A percentile compares a stretch with the other conserved stretches of the same genome.
phyloP scores from a whole-genome alignment of 75 land plant genomes.

The Pinus albicaulis region DNA sequence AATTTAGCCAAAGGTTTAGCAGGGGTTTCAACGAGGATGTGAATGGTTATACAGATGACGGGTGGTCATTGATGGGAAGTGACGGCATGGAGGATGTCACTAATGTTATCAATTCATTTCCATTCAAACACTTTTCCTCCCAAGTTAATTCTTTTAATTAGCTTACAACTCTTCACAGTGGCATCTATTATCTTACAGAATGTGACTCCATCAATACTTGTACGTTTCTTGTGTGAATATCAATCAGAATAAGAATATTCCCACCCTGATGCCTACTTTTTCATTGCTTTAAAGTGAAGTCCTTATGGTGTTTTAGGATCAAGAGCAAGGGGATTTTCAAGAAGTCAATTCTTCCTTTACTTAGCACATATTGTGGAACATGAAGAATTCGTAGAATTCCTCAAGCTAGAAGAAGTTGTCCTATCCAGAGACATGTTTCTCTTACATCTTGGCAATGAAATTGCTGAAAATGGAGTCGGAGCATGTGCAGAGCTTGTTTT shows the following conservation, averaged over 20 bases:
- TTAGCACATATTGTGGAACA: constrained; percentile 72
- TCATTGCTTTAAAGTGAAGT: constrained; percentile 52
- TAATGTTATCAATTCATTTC: constrained; percentile 67
- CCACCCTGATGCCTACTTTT: constrained; percentile 66
- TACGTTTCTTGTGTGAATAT: constrained; percentile 90
- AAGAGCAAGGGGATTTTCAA: constrained; percentile 56
- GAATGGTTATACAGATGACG: constrained; percentile 85
- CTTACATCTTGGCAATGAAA: constrained; percentile 77
- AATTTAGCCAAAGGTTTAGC: constrained; percentile 67
- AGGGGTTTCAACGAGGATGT: constrained; percentile 95
- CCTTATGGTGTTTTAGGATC: constrained; percentile 50
- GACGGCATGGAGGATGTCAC: constrained; percentile 95
- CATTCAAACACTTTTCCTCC: constrained; percentile 42
- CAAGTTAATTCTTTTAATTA: constrained; percentile 47
- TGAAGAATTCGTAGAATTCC: constrained; percentile 86
- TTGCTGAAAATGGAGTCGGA: constrained; percentile 73
- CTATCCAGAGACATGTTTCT: constrained; percentile 66
- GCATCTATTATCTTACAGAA: constrained; percentile 97
- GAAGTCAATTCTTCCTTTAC: constrained; percentile 70
- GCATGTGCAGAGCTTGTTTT: constrained; percentile 83
- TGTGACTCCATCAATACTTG: constrained; percentile 85
- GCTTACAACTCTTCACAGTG: constrained; percentile 60
- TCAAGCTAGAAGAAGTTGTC: constrained; percentile 73
- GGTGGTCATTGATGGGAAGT: constrained; percentile 68
- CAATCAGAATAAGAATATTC: constrained; percentile 96